These are phyloP conservation scores for Choiromyces venosus DNA, from an alignment of 495 filamentous ascomycete genomes.

Conservation along the genomic window DNA sequence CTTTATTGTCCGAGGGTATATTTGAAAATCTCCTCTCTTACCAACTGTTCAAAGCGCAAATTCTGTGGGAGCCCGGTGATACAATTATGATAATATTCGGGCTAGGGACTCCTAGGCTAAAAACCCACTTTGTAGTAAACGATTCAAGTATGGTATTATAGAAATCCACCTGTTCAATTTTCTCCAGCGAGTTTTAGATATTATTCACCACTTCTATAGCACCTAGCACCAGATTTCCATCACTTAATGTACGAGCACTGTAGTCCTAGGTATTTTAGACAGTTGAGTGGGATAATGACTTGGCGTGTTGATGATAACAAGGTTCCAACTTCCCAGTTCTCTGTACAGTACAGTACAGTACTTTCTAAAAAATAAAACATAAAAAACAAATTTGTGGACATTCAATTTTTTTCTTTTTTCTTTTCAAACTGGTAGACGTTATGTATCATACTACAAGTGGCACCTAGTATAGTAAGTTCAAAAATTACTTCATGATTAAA, in stretches of 20 bases:
- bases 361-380: too few relatives aligned
- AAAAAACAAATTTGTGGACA: too few relatives aligned
- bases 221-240: neutral
- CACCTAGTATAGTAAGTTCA: too few relatives aligned
- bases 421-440: too few relatives aligned
- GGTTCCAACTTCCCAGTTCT: neutral
- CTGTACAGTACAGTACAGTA: too few relatives aligned
- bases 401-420: too few relatives aligned
- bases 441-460: too few relatives aligned
- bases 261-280: neutral
- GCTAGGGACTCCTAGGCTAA: too few relatives aligned
- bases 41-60: neutral
- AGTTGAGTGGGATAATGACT: neutral
- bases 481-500: too few relatives aligned
- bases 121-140: constrained; percentile 12
- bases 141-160: constrained; percentile 11
- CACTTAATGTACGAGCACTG: neutral
- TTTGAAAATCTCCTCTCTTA: neutral
- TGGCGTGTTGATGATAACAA: neutral
- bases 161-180: too few relatives aligned
- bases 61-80: neutral
- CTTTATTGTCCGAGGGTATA: neutral
- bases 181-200: neutral
- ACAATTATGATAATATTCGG: neutral
- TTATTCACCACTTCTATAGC: neutral